phyloP scores from a whole-genome alignment of 2,329 filamentous ascomycete genomes.

The Fusarium sterilihyphosum region DNA sequence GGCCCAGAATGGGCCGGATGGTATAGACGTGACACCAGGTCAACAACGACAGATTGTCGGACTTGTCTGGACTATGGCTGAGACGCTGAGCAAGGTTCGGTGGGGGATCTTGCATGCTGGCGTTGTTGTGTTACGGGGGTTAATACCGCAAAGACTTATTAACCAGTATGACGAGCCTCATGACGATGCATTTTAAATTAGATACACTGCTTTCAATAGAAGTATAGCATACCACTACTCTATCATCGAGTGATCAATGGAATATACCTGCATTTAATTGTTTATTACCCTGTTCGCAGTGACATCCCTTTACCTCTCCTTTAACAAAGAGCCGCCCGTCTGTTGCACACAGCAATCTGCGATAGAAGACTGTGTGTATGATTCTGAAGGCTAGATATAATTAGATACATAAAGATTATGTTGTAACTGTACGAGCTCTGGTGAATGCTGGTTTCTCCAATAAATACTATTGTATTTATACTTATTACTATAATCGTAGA shows the following conservation, averaged over 20 bases:
- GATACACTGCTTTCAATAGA: background rate
- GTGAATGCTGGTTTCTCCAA: too few relatives aligned
- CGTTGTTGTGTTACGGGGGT: slow-evolving; percentile 61
- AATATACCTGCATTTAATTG: too few relatives aligned
- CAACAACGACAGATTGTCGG: slow-evolving; percentile 48
- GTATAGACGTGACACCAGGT: background rate
- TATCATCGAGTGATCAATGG: too few relatives aligned
- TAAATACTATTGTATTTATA: too few relatives aligned
- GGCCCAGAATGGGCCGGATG: background rate
- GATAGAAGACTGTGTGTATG: too few relatives aligned
- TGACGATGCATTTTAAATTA: background rate
- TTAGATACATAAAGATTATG: fast-evolving
- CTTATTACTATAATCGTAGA: too few relatives aligned
- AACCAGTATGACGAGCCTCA: slow-evolving; percentile 3
- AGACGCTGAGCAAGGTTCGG: slow-evolving; percentile 63
- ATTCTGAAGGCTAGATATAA: too few relatives aligned
- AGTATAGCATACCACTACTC: background rate
- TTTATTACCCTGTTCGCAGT: too few relatives aligned
- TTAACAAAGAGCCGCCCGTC: too few relatives aligned
- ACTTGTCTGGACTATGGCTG: slow-evolving; percentile 64
- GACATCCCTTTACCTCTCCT: too few relatives aligned
- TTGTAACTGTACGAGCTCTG: too few relatives aligned
- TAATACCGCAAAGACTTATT: slow-evolving; percentile 42
- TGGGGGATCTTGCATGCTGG: slow-evolving; percentile 72
- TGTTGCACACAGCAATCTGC: too few relatives aligned